Evolutionary conservation across 106 monocot genomes (phyloP).

Genomic region (Triglochin maritima): DNA sequence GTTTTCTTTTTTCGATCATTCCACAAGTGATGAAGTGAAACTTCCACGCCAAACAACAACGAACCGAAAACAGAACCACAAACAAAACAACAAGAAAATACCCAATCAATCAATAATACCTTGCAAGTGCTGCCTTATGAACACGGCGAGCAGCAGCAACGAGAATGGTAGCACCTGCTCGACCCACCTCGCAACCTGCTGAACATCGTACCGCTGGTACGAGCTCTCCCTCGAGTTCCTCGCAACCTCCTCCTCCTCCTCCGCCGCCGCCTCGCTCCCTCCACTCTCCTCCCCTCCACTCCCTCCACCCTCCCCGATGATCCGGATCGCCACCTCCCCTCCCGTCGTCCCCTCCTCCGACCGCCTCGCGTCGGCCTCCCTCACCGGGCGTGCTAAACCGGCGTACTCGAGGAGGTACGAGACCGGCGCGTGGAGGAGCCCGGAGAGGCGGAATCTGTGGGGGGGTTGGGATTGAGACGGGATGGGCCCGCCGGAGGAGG

Average conservation of each 20-base stretch:
- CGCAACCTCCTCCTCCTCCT: slow-evolving; percentile 19
- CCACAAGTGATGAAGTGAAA: no score
- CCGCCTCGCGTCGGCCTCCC: not conserved
- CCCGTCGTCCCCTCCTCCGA: slow-evolving; percentile 11
- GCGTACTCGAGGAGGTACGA: no score
- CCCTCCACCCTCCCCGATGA: slow-evolving; percentile 1
- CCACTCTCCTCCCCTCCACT: slow-evolving; percentile 9
- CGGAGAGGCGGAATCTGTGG: no score
- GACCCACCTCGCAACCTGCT: slow-evolving; percentile 80
- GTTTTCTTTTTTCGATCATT: not conserved
- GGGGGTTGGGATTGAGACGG: no score
- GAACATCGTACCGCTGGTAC: slow-evolving; percentile 85
- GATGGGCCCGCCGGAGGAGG: no score
- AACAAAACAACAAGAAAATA: no score
- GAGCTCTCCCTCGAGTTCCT: slow-evolving; percentile 38
- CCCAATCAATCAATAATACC: slow-evolving; percentile 21
- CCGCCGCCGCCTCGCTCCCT: slow-evolving; percentile 11
- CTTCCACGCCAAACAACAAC: no score
- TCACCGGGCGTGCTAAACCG: not conserved
- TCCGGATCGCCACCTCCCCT: not conserved
- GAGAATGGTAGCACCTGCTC: slow-evolving; percentile 96
- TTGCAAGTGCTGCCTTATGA: slow-evolving; percentile 98
- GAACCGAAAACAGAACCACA: no score
- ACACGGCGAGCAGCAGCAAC: slow-evolving; percentile 71
- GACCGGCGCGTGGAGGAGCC: no score